phyloP scores from a whole-genome alignment of 352 stramenopile genomes.

The Phytophthora tubulina region DNA sequence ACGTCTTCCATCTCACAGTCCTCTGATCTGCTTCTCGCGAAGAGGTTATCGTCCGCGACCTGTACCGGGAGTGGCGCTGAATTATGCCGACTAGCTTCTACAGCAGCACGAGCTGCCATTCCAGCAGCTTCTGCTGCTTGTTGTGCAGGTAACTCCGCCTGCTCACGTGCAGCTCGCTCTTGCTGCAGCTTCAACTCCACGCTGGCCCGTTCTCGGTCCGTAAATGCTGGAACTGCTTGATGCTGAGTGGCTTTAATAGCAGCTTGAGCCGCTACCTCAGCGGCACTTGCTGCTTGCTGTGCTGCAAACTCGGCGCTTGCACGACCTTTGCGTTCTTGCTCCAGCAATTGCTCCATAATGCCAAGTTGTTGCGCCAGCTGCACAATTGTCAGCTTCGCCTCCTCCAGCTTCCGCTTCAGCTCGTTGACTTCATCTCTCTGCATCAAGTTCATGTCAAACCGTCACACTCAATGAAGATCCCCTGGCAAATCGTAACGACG shows the following conservation, averaged over 20 bases:
- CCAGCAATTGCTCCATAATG: background rate
- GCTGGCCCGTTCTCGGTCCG: background rate
- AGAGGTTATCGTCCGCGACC: background rate
- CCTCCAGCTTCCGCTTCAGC: conserved; percentile 7
- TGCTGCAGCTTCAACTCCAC: background rate
- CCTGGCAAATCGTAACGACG: background rate
- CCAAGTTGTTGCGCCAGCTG: conserved; percentile 2
- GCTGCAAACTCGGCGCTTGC: background rate
- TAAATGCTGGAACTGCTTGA: background rate
- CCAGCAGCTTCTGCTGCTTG: background rate
- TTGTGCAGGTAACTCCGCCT: background rate
- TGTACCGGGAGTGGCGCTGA: background rate
- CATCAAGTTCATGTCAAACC: background rate
- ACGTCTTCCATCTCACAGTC: conserved; percentile 7
- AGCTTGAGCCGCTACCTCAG: background rate
- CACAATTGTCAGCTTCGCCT: conserved; percentile 3
- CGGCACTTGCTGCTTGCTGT: conserved; percentile 5
- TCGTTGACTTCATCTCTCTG: conserved; percentile 10
- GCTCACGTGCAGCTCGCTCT: conserved; percentile 6
- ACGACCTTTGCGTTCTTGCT: conserved; percentile 6
- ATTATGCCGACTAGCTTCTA: background rate
- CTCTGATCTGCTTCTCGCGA: background rate
- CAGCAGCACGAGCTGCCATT: background rate
- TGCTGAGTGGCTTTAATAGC: background rate
- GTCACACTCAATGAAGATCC: background rate